Evolutionary conservation across 2,329 filamentous ascomycete species (phyloP), one percentile per base, ranked within the genome.

Genomic region (Nemania diffusa): DNA sequence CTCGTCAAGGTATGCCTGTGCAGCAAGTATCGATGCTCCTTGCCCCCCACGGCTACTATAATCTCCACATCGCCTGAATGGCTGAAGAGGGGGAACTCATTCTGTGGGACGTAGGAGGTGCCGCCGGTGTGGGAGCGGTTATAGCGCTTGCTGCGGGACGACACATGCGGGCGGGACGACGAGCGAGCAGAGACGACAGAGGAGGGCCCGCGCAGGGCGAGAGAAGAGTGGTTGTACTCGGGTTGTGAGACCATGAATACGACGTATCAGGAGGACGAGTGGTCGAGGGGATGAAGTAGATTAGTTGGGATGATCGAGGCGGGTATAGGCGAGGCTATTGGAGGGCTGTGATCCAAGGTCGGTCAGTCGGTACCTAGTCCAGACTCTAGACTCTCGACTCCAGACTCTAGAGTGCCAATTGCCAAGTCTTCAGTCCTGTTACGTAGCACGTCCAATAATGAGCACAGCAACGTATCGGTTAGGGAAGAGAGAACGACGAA

Each of bases 61-160:
- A 78, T 94, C 81, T 98, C 95, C 75, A 97, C 93, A 80, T 98
- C 94, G 76, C 95, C 95, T 42, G 92, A 95, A 74, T 94, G 91
- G 57, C 90, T 90, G 80, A 97, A 98, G 76, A 97, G 83, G 24
- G 95, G 95, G 74, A 97, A 98, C 78, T 97, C 94, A 78, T 97
- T 97, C 77, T 92, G 91, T 48, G 92, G 87, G 26, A 88, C 81
- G 75, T 91, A 90, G 20, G 88, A 87, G 37, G 85, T 83, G 68
- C 90, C 90, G 65, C 93, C 93, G 74, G 91, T 88, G 77, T 96
- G 92, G 55, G 93, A 96, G 69, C 93, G 91, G 77, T 91, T 91
- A 75, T 94, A 92, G 73, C 93, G 90, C 79, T 92, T 91, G 74
- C 84, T 84, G 69, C 89, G 85, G 57, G 76, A 78, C 53, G 80